phyloP scores from a whole-genome alignment of 2,329 filamentous ascomycete species.

The Pseudocercospora fijiensis region DNA sequence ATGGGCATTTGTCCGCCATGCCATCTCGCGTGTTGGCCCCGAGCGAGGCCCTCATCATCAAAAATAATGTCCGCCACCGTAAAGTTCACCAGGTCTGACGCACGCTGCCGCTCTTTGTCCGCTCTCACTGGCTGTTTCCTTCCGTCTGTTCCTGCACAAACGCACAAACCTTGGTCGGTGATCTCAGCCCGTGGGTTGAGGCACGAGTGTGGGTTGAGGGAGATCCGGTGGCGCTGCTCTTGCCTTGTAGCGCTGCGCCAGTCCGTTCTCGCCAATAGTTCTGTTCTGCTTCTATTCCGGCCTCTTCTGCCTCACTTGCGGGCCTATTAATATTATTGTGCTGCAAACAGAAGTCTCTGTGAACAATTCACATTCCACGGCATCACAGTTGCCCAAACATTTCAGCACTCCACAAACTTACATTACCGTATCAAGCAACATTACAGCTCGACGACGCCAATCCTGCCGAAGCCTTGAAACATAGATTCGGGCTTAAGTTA shows the following conservation, averaged over 20 bases:
- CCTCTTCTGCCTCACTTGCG: background rate
- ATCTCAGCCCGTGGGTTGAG: conserved; percentile 18
- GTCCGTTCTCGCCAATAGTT: background rate
- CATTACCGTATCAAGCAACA: background rate
- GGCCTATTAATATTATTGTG: background rate
- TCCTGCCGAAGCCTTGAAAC: conserved; percentile 15
- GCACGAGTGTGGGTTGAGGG: conserved; percentile 14
- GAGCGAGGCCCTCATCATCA: background rate
- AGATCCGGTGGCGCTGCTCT: background rate
- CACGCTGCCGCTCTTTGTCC: background rate
- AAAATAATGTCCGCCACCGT: background rate
- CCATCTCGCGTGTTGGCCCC: conserved; percentile 1
- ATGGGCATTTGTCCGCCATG: conserved; percentile 3
- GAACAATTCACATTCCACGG: conserved; percentile 1
- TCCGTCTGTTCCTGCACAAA: conserved; percentile 1
- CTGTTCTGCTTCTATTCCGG: background rate
- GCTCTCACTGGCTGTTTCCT: background rate
- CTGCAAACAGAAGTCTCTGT: conserved; percentile 5
- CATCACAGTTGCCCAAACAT: background rate
- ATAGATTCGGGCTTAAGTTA: conserved; percentile 15
- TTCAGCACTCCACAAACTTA: background rate
- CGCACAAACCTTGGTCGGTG: background rate
- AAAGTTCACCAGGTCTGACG: conserved; percentile 4
- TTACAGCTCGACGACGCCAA: background rate
- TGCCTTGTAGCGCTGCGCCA: background rate